Conservation (phyloP, 352 stramenopile species). For the Pythium chondricola region DNA sequence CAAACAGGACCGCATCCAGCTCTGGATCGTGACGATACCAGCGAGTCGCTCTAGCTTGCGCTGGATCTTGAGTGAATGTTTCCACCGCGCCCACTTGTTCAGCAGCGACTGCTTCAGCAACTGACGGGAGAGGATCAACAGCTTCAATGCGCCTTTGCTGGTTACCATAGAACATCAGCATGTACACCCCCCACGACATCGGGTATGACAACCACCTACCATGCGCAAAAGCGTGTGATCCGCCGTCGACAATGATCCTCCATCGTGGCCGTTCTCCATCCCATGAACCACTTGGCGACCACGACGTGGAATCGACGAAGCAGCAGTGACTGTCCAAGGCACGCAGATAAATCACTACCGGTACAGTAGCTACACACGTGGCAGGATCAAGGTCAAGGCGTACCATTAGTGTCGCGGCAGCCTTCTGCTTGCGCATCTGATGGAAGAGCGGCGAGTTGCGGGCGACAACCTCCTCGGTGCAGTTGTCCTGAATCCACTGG, state of each 20-base stretch:
- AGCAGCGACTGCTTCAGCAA: constrained; percentile 20
- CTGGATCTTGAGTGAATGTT: constrained; percentile 12
- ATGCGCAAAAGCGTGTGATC: no score
- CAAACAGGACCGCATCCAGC: constrained; percentile 30
- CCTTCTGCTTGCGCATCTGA: constrained; percentile 30
- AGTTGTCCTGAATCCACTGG: constrained; percentile 46
- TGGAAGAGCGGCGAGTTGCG: constrained; percentile 9
- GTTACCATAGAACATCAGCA: neutral
- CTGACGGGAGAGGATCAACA: constrained; percentile 30
- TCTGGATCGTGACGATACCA: constrained; percentile 44
- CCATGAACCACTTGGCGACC: no score
- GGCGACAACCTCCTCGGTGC: constrained; percentile 31
- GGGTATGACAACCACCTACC: no score
- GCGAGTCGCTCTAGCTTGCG: constrained; percentile 33
- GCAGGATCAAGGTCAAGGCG: neutral
- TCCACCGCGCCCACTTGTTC: constrained; percentile 32
- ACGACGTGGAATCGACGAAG: no score
- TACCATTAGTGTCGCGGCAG: constrained; percentile 34
- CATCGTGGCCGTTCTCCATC: no score
- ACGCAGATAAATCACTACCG: no score
- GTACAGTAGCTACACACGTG: no score
- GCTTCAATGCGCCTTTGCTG: constrained; percentile 42
- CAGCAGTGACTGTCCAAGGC: no score
- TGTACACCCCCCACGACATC: constrained; percentile 1
- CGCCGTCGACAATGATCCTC: no score